Evolutionary conservation across 108 stramenopile genomes (phyloP), one percentile per base, ranked within the genome.

Genomic region (Cyclotella cryptica): DNA sequence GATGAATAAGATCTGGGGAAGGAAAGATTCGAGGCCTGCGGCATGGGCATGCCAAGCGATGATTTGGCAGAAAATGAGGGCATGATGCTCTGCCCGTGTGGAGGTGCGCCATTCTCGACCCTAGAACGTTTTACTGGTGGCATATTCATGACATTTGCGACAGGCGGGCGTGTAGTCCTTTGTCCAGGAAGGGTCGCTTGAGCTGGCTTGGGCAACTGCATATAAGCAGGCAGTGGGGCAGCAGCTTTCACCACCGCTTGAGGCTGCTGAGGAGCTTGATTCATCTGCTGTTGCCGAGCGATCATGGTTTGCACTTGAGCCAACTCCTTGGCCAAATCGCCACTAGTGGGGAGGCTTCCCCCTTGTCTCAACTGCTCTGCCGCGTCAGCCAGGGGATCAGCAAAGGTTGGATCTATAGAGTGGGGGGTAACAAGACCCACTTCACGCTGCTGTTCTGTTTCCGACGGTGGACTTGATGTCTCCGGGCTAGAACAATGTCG

Each of bases 341-440:
- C 79, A 64, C 47, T 62, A 41, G 47, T 12, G 27, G 72, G 59
- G 40, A 73, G 61, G 45, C 41, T 18, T 29, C 76, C 76, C 43
- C 51, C 47, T 35, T 62, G 65, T 10, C 27, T 61, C 7, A 65
- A 12, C 66, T 72, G 78, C 27, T 71, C 62, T 10, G 75, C 35
- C 1, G 69, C 60, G 46, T 75, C 70, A 19, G 75, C 75, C 46
- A 81, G 41, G 14, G 75, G 79, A 46, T 80, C 84, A 3, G 74
- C 75, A 54, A 60, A 67, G 3, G 80, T 39, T 3, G 54, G 28
- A 47, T 81, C 84, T 14, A 51, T 42, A 17, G 72, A 42, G 43
- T 83, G 79, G 9, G 75, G 84, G 22, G 80, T 84, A 44, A 80
- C 75, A 30, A 79, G 68, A 27, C 75, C 64, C 15, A 60, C 73